Base-by-base conservation (phyloP, 2,329 filamentous ascomycete species). In the Monilinia laxa region DNA sequence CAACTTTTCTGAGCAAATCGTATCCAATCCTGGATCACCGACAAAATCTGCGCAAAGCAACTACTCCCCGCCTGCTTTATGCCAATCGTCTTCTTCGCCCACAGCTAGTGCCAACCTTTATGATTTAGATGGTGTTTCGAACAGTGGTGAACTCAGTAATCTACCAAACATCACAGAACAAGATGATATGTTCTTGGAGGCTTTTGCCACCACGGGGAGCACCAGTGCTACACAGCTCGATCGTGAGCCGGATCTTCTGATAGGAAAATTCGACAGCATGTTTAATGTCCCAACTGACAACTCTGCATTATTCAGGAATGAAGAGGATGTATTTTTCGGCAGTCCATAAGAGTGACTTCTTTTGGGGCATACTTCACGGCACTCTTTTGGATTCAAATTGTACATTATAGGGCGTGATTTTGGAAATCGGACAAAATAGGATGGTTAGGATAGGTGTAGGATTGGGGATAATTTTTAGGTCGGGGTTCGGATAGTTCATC, bases 41-140 rank as follows among this genome's bases (percentile, higher is more conserved):
- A 78, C 81, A 47, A 85, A 83, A 77, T 84, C 82, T 73, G 62
- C 70, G 23, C 69, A 75, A 38, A 74, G 84, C 76, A 81, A 82
- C 66, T 84, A 82, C 75, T 85, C 85, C 4, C 84, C 85, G 5
- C 85, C 85, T 1, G 85, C 84, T 68, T 81, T 88, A 40, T 87
- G 85, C n/a, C 82, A 85, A 68, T 85, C 85, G 28, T 84, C 84
- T 18, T 87, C 85, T 31, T 85, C 85, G 4, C 83, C 82, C 38
- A 77, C 81, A 25, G 67, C 73, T 10, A 75, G 72, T 54, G 56
- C 69, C 56, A 68, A 73, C 59, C 73, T 72, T 57, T 77, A 76
- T 67, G 75, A 76, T 51, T 59, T 74, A 11, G 72, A 75, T 51
- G 67, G 38, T 20, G 56, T 53, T 35, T 71, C 71, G 9, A 72